Evolutionary conservation across 768 basidiomycete genomes (phyloP), one percentile per base, ranked within the genome.

Genomic region (Agaricus sinodeliciosus): DNA sequence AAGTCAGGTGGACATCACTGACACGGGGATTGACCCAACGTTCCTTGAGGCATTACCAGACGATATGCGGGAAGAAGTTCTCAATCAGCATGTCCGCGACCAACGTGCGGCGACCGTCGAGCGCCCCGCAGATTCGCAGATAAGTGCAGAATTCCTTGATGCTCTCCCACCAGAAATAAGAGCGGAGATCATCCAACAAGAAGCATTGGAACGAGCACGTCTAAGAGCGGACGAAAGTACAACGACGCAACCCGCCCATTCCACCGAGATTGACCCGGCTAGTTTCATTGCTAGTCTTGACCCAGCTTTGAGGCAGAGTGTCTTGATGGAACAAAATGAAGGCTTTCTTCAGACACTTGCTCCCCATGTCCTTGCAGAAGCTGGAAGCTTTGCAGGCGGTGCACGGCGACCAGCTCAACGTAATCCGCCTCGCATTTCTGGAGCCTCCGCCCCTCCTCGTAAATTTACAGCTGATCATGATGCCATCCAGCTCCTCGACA

Each of bases 31-130:
- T 63, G 96, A 99, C 65, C 92, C 94, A 2, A 94, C 92, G 4
- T 99, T 99, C 79, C 73, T 99, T 53, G 94, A 97, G 69, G 96
- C 96, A 22, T 72, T 99, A 8, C 96, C 96, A 0, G 96, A 99
- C 63, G 95, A 98, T 59, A 98, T 99, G 87, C 83, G 96, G 47
- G 95, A 96, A 64, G 96, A 99, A 64, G 93, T 99, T 34, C 77
- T 99, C 49, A 94, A 94, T 61, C 96, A 99, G 63, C 95, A 99
- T 63, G 84, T 97, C 59, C 85, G 94, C 8, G 96, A 98, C 60
- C 90, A 86, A 55, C 84, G 87, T 37, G 84, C 89, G 9, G 83
- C 91, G 3, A 76, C 83, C 62, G 72, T 84, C 51, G 87, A 87
- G 65, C 77, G 81, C 43, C 87, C 81, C 31, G 74, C 80, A 15